These are phyloP conservation scores for Aspergillus biplanus DNA, from an alignment of 495 filamentous ascomycete genomes.

Conservation along the genomic window DNA sequence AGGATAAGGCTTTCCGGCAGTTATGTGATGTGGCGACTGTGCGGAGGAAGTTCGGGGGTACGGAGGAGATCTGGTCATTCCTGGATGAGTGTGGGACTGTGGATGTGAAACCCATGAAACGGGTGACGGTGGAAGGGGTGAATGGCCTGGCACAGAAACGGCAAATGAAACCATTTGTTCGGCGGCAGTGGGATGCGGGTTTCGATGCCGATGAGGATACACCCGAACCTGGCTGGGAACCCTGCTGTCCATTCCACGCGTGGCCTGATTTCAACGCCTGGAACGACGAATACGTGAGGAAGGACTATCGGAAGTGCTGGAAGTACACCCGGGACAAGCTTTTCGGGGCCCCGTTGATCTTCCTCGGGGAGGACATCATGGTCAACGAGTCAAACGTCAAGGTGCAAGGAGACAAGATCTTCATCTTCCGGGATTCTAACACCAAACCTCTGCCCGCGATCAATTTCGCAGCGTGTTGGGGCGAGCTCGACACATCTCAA, in stretches of 20 bases:
- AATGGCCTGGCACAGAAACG: not conserved
- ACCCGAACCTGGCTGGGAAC: not conserved
- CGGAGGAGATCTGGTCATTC: not conserved
- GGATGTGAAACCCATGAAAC: not conserved
- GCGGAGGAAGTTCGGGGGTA: not conserved
- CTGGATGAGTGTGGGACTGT: not conserved
- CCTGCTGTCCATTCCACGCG: constrained; percentile 5
- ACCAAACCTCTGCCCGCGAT: not conserved
- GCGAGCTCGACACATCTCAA: not conserved
- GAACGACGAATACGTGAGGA: not conserved
- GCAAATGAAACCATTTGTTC: not conserved
- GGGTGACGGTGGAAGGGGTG: not conserved
- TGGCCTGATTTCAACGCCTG: constrained; percentile 4
- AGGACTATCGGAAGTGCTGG: not conserved
- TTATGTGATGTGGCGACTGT: not conserved
- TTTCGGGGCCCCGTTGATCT: not conserved
- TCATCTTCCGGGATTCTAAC: not conserved
- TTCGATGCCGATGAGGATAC: not conserved
- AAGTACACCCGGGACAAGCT: not conserved
- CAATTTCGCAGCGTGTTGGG: constrained; percentile 8
- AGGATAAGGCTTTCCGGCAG: not conserved
- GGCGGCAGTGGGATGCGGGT: not conserved
- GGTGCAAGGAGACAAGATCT: not conserved
- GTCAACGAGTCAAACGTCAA: not conserved
- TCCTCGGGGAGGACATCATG: not conserved